Evolutionary conservation across 2,329 filamentous ascomycete species (phyloP).

Genomic region (Cercospora nicotianae): DNA sequence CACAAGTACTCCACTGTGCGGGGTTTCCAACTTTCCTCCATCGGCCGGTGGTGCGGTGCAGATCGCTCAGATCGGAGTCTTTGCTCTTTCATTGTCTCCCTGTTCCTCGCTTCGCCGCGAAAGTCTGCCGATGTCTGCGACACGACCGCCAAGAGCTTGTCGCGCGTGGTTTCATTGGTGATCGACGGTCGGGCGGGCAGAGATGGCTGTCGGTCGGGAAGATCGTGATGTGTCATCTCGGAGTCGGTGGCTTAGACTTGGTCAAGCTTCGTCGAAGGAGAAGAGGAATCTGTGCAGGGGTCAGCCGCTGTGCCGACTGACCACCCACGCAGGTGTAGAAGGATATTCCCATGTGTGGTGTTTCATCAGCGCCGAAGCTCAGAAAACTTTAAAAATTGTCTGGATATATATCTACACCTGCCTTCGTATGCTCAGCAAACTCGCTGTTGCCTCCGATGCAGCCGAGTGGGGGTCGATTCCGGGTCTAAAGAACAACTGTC

Average conservation of each 20-base stretch:
- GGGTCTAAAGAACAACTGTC: not conserved
- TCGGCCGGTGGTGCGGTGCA: not conserved
- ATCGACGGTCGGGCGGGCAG: not conserved
- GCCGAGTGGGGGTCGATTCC: not conserved
- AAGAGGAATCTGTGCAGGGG: not conserved
- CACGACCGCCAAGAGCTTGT: not conserved
- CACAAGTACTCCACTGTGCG: not conserved
- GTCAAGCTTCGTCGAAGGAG: not conserved
- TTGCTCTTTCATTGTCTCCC: not conserved
- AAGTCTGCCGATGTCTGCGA: not conserved
- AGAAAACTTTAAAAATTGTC: not conserved
- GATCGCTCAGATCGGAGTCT: not conserved
- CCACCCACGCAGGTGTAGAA: constrained; percentile 4
- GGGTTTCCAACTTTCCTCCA: not conserved
- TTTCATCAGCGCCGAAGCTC: constrained; percentile 9
- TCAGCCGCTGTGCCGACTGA: constrained; percentile 6
- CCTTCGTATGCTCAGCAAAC: not conserved
- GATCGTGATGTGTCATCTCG: constrained; percentile 1
- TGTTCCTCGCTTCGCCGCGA: not conserved
- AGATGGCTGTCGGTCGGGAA: not conserved
- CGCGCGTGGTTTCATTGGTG: not conserved
- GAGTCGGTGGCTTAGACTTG: not conserved
- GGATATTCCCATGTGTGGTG: not conserved
- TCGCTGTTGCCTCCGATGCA: not conserved
- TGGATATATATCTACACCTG: not conserved